Evolutionary conservation across 2,329 filamentous ascomycete species (phyloP).

Genomic region (Apiospora marii): DNA sequence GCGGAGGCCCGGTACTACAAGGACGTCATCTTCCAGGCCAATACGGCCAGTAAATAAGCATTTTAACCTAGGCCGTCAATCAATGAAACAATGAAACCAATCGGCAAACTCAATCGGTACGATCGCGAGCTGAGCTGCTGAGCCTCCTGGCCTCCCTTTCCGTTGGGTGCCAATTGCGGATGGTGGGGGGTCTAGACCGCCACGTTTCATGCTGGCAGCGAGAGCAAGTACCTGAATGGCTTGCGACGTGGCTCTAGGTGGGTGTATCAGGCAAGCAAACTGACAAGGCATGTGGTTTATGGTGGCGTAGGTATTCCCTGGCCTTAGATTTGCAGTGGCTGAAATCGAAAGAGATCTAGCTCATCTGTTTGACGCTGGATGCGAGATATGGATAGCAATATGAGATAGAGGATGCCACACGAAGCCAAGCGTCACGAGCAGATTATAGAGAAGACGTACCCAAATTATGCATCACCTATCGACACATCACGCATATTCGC

Average conservation of each 20-base stretch:
- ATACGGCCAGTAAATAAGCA: constrained; percentile 13
- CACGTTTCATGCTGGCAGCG: background rate
- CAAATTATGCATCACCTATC: background rate
- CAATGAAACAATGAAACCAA: constrained; percentile 23
- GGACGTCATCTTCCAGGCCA: constrained; percentile 67
- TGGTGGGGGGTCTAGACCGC: constrained; percentile 11
- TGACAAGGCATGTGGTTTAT: background rate
- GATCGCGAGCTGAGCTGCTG: background rate
- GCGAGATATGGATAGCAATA: background rate
- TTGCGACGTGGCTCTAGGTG: constrained; percentile 11
- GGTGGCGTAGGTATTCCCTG: background rate
- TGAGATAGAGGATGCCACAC: background rate
- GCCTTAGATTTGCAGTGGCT: background rate
- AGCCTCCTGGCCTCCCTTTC: background rate
- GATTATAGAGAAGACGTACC: background rate
- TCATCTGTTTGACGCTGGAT: background rate
- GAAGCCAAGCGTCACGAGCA: background rate
- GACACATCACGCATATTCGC: background rate
- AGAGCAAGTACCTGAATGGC: background rate
- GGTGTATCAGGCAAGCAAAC: background rate
- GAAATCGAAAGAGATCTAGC: background rate
- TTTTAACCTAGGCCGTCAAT: background rate
- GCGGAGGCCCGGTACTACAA: constrained; percentile 87
- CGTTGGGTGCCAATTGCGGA: background rate
- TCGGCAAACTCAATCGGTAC: constrained; percentile 4